Evolutionary conservation across 2,329 filamentous ascomycete species (phyloP), one percentile per base, ranked within the genome.

Genomic region (Bipolaris cookei): DNA sequence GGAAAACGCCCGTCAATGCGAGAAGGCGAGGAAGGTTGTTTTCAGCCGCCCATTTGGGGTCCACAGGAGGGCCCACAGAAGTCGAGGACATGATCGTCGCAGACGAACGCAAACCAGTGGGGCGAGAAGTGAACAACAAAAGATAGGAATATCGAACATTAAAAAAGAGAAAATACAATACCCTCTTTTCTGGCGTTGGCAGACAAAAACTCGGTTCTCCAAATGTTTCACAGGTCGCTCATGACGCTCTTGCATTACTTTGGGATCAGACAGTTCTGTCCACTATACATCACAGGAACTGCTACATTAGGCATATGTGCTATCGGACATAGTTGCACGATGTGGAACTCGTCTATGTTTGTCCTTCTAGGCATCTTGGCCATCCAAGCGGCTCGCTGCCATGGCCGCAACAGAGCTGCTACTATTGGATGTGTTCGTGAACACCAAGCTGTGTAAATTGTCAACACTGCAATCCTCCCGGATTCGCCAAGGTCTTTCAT

Each of bases 21-120:
- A 58, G 50, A 7, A 58, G 25, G 3, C 55, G 43, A 30, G 50
- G 13, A 16, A 58, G 55, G 39, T 58, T 58, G 23, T 39, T 54
- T n/a, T 58, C 16, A 4, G 55, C 49, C 5, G 45, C 55, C 50
- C 50, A 58, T 16, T 52, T 35, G n/a, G 54, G 54, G 44, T 52
- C 54, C 43, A 48, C 21, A 3, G 16, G 16, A 4, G 45, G 21
- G 16, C 37, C 44, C 28, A 21, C 38, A 38, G 38, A 43, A 20
- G 52, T 7, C n/a, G 39, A 21, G 7, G 38, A 6, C 45, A 49
- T 49, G 30, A 39, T 46, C 21, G 21, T 13, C n/a, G 30, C 6
- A 28, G n/a, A 32, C 28, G 14, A 38, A 32, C 21, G 45, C 45
- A 35, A 50, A 50, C 47, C 42, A 18, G 42, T 44, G 42, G 42